A percentile compares a stretch with the other conserved stretches of the same genome.
phyloP scores from a whole-genome alignment of 129 eudicot species.

The Centrapalus pauciflorus region DNA sequence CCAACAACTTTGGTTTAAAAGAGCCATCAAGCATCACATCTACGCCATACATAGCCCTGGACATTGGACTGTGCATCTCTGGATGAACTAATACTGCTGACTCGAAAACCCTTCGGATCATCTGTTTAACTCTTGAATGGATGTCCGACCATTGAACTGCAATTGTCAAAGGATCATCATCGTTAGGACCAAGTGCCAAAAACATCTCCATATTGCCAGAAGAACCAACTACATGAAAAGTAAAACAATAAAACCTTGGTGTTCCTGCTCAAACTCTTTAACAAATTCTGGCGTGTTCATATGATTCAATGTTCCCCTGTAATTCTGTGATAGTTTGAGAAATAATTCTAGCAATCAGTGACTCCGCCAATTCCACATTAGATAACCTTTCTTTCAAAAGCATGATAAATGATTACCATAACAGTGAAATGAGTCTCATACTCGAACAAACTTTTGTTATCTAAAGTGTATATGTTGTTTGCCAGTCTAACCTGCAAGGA shows the following conservation, averaged over 20 bases:
- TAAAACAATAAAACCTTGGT: conserved; percentile 43
- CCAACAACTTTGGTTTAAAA: conserved; percentile 80
- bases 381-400: background rate
- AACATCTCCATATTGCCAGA: background rate
- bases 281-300: conserved; percentile 89
- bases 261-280: conserved; percentile 81
- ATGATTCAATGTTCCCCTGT: conserved; percentile 78
- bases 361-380: background rate
- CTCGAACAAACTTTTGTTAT: conserved; percentile 68
- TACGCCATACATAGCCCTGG: conserved; percentile 94
- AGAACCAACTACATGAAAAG: background rate
- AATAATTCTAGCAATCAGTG: background rate
- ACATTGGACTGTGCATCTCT: conserved; percentile 73
- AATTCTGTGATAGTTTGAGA: conserved; percentile 56
- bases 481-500: conserved; percentile 89
- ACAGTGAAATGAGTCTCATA: conserved; percentile 99
- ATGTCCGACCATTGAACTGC: conserved; percentile 88
- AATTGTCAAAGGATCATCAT: background rate
- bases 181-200: conserved; percentile 3
- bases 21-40: conserved; percentile 86
- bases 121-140: conserved; percentile 57
- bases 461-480: conserved; percentile 75
- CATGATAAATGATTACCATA: conserved; percentile 48
- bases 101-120: conserved; percentile 87
- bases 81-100: conserved; percentile 91